A percentile compares a stretch with the other conserved stretches of the same genome.
phyloP scores from a whole-genome alignment of 176 grass and related monocot species.

The Musa schizocarpa region DNA sequence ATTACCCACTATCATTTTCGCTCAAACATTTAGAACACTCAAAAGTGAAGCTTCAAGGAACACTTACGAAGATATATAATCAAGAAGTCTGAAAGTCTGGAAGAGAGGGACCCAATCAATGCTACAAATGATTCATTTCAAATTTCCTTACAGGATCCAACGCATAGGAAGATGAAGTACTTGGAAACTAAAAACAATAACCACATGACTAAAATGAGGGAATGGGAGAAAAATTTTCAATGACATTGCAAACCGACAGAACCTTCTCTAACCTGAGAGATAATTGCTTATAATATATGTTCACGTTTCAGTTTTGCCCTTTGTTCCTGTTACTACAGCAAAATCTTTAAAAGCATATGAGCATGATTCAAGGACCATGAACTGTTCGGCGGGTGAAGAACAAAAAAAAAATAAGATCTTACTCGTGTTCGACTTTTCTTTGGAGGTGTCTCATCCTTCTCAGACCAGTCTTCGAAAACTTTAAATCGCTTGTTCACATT shows the following conservation, averaged over 20 bases:
- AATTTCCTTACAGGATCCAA: background rate
- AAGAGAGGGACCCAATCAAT: background rate
- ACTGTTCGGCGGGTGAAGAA: background rate
- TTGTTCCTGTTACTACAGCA: background rate
- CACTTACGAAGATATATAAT: background rate
- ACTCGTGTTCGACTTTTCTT: constrained; percentile 55
- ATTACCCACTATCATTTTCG: background rate
- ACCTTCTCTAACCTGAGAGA: background rate
- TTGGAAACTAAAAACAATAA: constrained; percentile 1
- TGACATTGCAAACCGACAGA: background rate
- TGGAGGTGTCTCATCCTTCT: constrained; percentile 51
- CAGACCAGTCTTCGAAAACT: constrained; percentile 66
- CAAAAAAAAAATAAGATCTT: constrained; percentile 23
- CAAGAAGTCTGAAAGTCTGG: background rate
- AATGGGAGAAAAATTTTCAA: background rate
- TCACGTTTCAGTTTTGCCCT: background rate
- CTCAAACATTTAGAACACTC: background rate
- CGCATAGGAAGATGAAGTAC: background rate
- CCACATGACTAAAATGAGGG: background rate
- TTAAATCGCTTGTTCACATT: constrained; percentile 78
- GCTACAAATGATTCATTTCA: background rate
- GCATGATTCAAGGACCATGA: background rate
- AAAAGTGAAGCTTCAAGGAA: background rate
- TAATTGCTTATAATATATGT: background rate
- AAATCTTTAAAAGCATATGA: background rate